These are phyloP conservation scores for Sanghuangporus sanghuang DNA, from an alignment of 1,284 basidiomycete species.

Conservation along the genomic window DNA sequence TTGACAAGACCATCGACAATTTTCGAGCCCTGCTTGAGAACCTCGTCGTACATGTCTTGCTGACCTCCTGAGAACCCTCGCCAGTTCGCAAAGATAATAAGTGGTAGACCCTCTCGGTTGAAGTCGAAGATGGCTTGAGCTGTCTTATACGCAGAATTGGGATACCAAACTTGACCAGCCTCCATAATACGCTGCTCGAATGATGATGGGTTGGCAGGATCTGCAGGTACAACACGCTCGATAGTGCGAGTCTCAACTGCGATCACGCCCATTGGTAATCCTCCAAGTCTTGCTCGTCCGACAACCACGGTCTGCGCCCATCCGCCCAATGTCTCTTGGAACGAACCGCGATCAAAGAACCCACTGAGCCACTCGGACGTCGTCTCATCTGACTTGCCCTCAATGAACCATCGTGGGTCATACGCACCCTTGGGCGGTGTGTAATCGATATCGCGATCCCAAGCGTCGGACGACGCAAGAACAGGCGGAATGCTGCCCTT, in stretches of 20 bases:
- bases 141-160: conserved; percentile 99
- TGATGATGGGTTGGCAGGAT: conserved; percentile 97
- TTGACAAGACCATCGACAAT: conserved; percentile 97
- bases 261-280: conserved; percentile 97
- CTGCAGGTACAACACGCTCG: conserved; percentile 94
- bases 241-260: conserved; percentile 98
- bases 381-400: conserved; percentile 86
- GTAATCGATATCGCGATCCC: conserved; percentile 94
- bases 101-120: conserved; percentile 92
- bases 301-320: conserved; percentile 99
- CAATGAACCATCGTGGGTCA: conserved; percentile 97
- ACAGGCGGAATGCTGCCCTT: conserved; percentile 79
- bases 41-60: conserved; percentile 97
- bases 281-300: conserved; percentile 93
- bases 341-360: conserved; percentile 96
- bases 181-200: conserved; percentile 99
- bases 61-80: conserved; percentile 99
- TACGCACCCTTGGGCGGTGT: conserved; percentile 91
- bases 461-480: conserved; percentile 66
- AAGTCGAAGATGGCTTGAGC: conserved; percentile 99
- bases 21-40: conserved; percentile 92
- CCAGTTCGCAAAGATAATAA: conserved; percentile 99
- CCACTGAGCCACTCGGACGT: conserved; percentile 75
- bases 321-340: conserved; percentile 93
- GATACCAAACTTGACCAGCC: conserved; percentile 99